Evolutionary conservation across 257 asterid species (phyloP), one percentile per base, ranked within the genome.

Genomic region (Knoxia roxburghii): DNA sequence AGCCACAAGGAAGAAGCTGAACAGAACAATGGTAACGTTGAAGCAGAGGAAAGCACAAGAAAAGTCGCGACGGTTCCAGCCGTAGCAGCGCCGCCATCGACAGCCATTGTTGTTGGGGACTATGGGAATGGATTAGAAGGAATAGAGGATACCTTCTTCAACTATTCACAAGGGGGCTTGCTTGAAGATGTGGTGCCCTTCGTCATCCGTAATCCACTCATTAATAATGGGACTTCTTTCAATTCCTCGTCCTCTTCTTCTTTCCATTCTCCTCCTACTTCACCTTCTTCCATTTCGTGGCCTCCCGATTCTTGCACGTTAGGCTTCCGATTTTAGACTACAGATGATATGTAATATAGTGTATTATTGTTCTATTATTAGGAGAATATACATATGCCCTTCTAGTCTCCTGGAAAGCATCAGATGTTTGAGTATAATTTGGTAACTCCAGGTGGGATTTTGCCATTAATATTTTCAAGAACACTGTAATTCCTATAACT

Each of bases 131-230:
- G 12, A 20, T 30, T 52, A 32, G 51, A 48, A 17, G 53, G 53
- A 1, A 48, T 23, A 50, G 32, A 37, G 0, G 45, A 13, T 6
- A 30, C 35, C 61, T 32, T 9, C 48, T 65, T 24, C 14, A 30
- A 50, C n/a, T n/a, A n/a, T 64, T 74, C 81, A 33, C 82, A 81
- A 68, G 98, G 99, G 68, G 98, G 99, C 13, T 84, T 93, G 75
- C 97, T 93, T 57, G 95, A 93, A 76, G 99, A 90, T 71, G 64
- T 93, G 77, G 99, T 93, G 66, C 99, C 97, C 18, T 76, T 86
- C 72, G 45, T 75, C 61, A 73, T 93, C 56, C 76, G 95, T 53
- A 88, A 80, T 48, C 97, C 98, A 20, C 49, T 67, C 12, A n/a
- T n/a, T n/a, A 30, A 52, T 30, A 73, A 68, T 48, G 52, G 63